A percentile compares a stretch with the other conserved stretches of the same genome.
Conservation (phyloP, 192 early-diverging fungal genomes). For the Spizellomyces punctatus region DNA sequence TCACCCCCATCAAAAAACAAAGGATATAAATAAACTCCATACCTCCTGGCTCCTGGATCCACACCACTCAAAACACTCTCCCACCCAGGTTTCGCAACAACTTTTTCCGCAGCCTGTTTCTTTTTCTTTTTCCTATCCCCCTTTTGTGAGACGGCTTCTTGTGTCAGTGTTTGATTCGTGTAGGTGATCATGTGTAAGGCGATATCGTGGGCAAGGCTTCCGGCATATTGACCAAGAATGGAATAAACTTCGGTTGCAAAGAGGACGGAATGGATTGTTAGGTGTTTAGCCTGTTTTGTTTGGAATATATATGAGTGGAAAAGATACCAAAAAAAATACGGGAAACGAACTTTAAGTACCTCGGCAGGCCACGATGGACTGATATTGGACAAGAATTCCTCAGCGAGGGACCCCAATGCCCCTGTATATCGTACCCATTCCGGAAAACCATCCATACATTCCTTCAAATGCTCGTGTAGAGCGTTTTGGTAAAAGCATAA, state of each 20-base stretch:
- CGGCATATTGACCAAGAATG: conserved; percentile 37
- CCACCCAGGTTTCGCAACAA: conserved; percentile 16
- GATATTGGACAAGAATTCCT: conserved; percentile 35
- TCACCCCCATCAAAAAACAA: neutral
- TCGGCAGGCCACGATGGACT: conserved; percentile 31
- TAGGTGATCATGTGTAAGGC: conserved; percentile 16
- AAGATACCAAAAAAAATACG: neutral
- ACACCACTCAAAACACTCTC: conserved; percentile 23
- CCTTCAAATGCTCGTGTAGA: conserved; percentile 35
- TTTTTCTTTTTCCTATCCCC: conserved; percentile 23
- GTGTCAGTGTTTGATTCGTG: conserved; percentile 7
- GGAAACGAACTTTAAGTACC: no score
- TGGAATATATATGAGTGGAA: conserved; percentile 1
- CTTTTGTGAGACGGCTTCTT: conserved; percentile 17
- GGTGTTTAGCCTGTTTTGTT: conserved; percentile 11
- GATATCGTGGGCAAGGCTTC: conserved; percentile 29
- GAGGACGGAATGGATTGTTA: conserved; percentile 29
- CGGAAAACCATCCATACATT: conserved; percentile 26
- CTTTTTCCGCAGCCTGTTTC: conserved; percentile 10
- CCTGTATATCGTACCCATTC: conserved; percentile 27
- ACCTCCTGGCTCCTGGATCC: conserved; percentile 15
- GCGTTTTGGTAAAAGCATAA: conserved; percentile 35
- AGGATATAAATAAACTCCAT: no score
- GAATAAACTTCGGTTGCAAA: conserved; percentile 44
- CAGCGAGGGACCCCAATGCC: conserved; percentile 27